phyloP scores from a whole-genome alignment of 305 asterid genomes.

The Solanum hybrid region DNA sequence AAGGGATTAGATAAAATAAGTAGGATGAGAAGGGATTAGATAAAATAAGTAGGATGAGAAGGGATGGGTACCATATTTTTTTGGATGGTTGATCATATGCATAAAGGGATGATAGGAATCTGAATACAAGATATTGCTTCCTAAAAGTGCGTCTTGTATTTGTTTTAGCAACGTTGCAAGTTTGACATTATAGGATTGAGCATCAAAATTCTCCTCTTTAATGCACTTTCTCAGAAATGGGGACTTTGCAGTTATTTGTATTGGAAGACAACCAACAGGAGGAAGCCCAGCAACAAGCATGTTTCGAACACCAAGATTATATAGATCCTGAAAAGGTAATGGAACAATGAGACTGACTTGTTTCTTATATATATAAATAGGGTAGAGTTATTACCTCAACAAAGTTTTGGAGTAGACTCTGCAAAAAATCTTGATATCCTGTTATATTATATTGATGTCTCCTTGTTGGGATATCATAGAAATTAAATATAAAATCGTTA shows the following conservation, averaged over 20 bases:
- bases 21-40: not conserved
- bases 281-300: constrained; percentile 57
- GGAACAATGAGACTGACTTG: not conserved
- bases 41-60: not conserved
- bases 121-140: constrained; percentile 43
- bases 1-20: not conserved
- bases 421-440: constrained; percentile 46
- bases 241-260: constrained; percentile 42
- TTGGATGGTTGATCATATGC: constrained; percentile 44
- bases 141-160: constrained; percentile 28
- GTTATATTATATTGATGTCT: constrained; percentile 31
- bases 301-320: constrained; percentile 46
- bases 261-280: constrained; percentile 69
- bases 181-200: constrained; percentile 37
- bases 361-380: too few relatives aligned
- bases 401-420: constrained; percentile 28
- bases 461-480: constrained; percentile 46
- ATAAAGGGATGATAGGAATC: constrained; percentile 38
- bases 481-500: constrained; percentile 52
- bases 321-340: constrained; percentile 31
- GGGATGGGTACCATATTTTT: constrained; percentile 33
- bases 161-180: constrained; percentile 33
- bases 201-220: constrained; percentile 37
- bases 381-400: constrained; percentile 32
- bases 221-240: constrained; percentile 35